Evolutionary conservation across 164 flowering plant genomes (phyloP), one percentile per base, ranked within the genome.

Genomic region (Brasenia schreberi): DNA sequence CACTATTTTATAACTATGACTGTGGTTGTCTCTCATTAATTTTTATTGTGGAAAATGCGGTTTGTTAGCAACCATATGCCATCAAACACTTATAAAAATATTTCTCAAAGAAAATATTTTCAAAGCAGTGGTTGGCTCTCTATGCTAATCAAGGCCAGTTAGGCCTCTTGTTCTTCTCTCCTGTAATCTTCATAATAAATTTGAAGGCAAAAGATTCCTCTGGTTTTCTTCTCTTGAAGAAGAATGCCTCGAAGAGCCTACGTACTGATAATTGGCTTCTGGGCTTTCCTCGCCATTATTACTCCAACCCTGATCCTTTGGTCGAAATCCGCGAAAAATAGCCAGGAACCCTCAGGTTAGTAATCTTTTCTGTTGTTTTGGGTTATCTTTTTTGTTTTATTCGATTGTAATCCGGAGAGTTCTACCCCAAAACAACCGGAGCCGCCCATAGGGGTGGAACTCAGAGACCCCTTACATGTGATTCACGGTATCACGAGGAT

Each of bases 241-340:
- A n/a, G 75, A 75, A 87, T 84, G 86, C 79, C 53, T 59, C 83
- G 73, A 53, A 81, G 86, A 76, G 73, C 74, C 6, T 73, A 61
- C 67, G 83, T 81, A 19, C 14, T 82, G 77, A 85, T 87, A 45
- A 80, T 83, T 75, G 72, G 81, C 73, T 79, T 77, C 71, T 87
- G 92, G 89, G 87, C 86, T 75, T 19, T 74, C 58, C 79, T 87
- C 64, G 75, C 89, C 39, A 63, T 87, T 73, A 71, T 87, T 80
- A 87, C 89, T 14, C 92, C 92, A 6, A 80, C 77, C 2, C 86
- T 87, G 18, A 59, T 87, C 62, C 74, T 76, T 65, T 69, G 80
- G 73, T 83, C 92, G 6, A 81, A 76, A 16, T 76, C 80, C 18
- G 75, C 82, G 4, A 76, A 71, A 42, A 14, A 49, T 2, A 9